Evolutionary conservation across 1,284 basidiomycete genomes (phyloP), one percentile per base, ranked within the genome.

Genomic region (Apiotrichum porosum): DNA sequence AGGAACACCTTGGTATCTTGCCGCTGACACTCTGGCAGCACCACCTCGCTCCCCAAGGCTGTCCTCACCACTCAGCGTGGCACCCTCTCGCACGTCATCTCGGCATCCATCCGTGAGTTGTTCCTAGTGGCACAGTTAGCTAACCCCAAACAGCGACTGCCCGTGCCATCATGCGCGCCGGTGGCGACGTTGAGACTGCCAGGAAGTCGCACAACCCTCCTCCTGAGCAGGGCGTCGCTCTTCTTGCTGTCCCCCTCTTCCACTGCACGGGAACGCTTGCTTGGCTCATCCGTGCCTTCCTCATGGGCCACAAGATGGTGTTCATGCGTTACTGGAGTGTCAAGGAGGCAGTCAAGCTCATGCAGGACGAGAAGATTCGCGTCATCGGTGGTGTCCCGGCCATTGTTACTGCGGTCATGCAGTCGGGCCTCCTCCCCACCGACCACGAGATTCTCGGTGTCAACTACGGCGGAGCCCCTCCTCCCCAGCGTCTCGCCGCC

Each of bases 211-310:
- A 63, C 47, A 56, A 42, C 57, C 2, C 38, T 52, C 14, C n/a
- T 6, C 24, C 37, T 17, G 32, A 30, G 35, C 38, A 44, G 30
- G 4, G 9, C 8, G 34, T 41, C 10, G 15, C 15, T 15, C 52
- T 71, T 3, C 51, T 69, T 22, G 44, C 68, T 6, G 61, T 71
- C 35, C 69, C 67, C 4, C 56, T 69, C 2, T 71, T 71, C 56
- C 69, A 71, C 62, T 67, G 68, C 4, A 71, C 69, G 0, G 69
- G 69, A n/a, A 65, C 64, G 47, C 55, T 69, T 1, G 59, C 62
- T 6, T 65, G 65, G 56, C 55, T 71, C 19, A 54, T 69, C 50
- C 44, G 58, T 2, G 58, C 65, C 1, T 54, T 69, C 39, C 54
- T 54, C 31, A 58, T 51, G 13, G 69, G 69, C 10, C 58, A 51